A percentile compares a stretch with the other conserved stretches of the same genome.
Conservation (phyloP, 495 filamentous ascomycete species). For the Talaromyces nanjingensis region DNA sequence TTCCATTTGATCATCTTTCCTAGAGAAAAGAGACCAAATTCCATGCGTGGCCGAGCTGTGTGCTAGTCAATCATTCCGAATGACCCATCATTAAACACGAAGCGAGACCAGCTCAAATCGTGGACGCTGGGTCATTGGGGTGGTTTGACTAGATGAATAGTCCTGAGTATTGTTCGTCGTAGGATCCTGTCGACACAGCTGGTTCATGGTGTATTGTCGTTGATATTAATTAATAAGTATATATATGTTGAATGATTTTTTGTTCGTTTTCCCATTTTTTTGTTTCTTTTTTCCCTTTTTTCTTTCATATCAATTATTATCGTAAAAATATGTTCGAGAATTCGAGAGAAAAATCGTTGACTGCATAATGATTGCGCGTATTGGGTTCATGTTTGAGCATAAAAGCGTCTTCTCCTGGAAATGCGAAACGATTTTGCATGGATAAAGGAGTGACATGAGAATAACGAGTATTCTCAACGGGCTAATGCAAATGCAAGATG, state of each 20-base stretch:
- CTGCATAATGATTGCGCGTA: not conserved
- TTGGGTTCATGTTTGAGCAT: not conserved
- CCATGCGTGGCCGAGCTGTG: not conserved
- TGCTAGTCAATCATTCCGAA: not conserved
- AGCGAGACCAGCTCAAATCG: constrained; percentile 6
- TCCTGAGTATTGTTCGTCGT: not conserved
- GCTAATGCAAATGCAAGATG: not conserved
- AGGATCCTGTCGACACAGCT: not conserved
- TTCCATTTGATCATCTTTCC: not conserved
- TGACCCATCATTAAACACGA: not conserved
- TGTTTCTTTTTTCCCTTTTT: not conserved
- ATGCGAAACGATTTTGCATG: not conserved
- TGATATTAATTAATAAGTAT: not conserved
- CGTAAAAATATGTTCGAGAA: constrained; percentile 4
- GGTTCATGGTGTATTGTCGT: constrained; percentile 3
- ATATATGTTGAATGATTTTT: not conserved
- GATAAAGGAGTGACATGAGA: not conserved
- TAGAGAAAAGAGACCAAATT: not conserved
- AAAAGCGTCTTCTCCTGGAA: not conserved
- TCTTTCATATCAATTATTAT: not conserved
- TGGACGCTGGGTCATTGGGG: constrained; percentile 1
- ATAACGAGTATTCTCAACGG: not conserved
- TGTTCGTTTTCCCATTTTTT: not conserved
- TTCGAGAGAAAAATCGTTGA: not conserved
- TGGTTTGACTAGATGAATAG: not conserved